These are phyloP conservation scores for Helenozyma baotianmanensis DNA, from an alignment of 805 yeast genomes.

Conservation along the genomic window DNA sequence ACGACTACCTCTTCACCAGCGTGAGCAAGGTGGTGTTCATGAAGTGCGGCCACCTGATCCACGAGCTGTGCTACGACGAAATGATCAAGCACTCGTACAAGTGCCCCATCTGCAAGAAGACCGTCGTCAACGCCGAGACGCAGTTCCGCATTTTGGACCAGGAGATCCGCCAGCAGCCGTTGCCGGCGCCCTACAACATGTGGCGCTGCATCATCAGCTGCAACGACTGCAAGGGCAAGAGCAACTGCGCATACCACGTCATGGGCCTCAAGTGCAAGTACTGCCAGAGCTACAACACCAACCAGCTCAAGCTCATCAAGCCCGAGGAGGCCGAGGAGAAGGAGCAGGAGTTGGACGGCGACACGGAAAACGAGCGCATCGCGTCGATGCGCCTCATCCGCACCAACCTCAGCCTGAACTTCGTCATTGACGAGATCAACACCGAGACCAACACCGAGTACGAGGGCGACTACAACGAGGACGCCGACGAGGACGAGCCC, in stretches of 20 bases:
- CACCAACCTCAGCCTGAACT: slow-evolving; percentile 34
- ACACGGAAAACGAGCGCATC: slow-evolving; percentile 9
- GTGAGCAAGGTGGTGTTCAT: slow-evolving; percentile 81
- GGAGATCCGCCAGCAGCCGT: slow-evolving; percentile 69
- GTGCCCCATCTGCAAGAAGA: slow-evolving; percentile 86
- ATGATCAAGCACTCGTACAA: slow-evolving; percentile 79
- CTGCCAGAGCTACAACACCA: slow-evolving; percentile 84
- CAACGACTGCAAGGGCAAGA: slow-evolving; percentile 84
- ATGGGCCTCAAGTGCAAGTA: slow-evolving; percentile 84
- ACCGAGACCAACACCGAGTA: slow-evolving; percentile 20
- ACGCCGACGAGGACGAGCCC: slow-evolving; percentile 21
- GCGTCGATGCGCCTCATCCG: slow-evolving; percentile 29
- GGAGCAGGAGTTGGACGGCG: slow-evolving; percentile 11
- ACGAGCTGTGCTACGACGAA: slow-evolving; percentile 77
- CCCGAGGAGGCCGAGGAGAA: slow-evolving; percentile 56
- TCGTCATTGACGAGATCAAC: slow-evolving; percentile 25
- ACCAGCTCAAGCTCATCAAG: slow-evolving; percentile 64
- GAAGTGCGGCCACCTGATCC: slow-evolving; percentile 94
- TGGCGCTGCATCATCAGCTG: slow-evolving; percentile 78
- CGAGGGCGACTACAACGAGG: slow-evolving; percentile 21
- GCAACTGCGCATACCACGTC: slow-evolving; percentile 72
- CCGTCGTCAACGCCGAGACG: slow-evolving; percentile 82
- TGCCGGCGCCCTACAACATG: slow-evolving; percentile 73
- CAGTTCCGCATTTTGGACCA: slow-evolving; percentile 82
- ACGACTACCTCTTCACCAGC: slow-evolving; percentile 83